Evolutionary conservation across 345 rosid species (phyloP), one percentile per base, ranked within the genome.

Genomic region (Cochlearia excelsa): DNA sequence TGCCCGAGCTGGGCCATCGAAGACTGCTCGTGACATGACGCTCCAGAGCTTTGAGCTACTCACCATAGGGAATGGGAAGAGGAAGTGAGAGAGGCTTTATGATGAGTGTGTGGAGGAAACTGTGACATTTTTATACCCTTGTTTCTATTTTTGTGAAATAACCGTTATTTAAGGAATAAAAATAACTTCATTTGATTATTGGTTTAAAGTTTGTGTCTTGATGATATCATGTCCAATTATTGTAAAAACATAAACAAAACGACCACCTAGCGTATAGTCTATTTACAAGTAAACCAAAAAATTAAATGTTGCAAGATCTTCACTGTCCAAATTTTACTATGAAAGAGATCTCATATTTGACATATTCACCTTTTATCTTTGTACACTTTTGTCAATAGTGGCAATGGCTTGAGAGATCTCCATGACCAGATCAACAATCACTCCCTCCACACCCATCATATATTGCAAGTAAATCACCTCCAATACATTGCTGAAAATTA

Each of bases 31-130:
- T 6, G 90, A 84, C 68, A 95, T 80, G 26, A 52, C 86, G 23
- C 74, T 87, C 7, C 71, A 80, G 62, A 90, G 81, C 83, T 80
- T 94, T 9, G 99, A 94, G 75, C 75, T 87, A 64, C 81, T 94
- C 44, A 73, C 95, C 30, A 76, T 90, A 54, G 83, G 88, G 30
- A 84, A 81, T 58, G 75, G 70, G 41, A 71, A 71, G 75, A 71
- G 75, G 67, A 71, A 71, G 67, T 71, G 67, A 71, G 49, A 67
- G 51, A 47, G 54, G 52, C 42, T 48, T 49, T 49, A 43, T 5
- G 9, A 5, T 44, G 35, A 43, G 46, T 44, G 48, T 11, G 58
- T 62, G 49, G 26, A 35, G 34, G 54, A 30, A 49, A 51, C 63
- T 62, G 50, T 48, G 58, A 42, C 53, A 55, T 61, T 62, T 60